Conservation (phyloP, 495 filamentous ascomycete species). For the Neurospora africana region DNA sequence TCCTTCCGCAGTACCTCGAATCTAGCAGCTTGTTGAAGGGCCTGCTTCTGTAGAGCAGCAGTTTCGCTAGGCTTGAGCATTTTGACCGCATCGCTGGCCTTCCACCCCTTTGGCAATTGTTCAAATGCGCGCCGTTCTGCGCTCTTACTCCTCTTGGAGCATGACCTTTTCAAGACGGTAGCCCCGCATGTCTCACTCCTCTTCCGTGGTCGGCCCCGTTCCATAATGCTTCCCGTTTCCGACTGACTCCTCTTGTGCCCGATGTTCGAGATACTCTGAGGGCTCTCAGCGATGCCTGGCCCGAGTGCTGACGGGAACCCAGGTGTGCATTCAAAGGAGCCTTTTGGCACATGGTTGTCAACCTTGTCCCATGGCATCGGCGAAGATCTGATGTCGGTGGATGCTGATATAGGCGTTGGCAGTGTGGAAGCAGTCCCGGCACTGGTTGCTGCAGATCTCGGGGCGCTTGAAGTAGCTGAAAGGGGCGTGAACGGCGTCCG, state of each 20-base stretch:
- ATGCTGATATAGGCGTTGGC: slow-evolving; percentile 37
- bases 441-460: slow-evolving; percentile 31
- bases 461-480: slow-evolving; percentile 28
- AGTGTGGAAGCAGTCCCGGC: slow-evolving; percentile 32
- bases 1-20: slow-evolving; percentile 59
- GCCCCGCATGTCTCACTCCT: slow-evolving; percentile 25
- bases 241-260: slow-evolving; percentile 40
- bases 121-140: slow-evolving; percentile 42
- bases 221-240: slow-evolving; percentile 48
- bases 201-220: slow-evolving; percentile 47
- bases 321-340: slow-evolving; percentile 7
- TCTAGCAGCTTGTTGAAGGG: slow-evolving; percentile 49
- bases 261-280: slow-evolving; percentile 9
- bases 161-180: slow-evolving; percentile 21
- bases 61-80: slow-evolving; percentile 42
- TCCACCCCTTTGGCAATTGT: slow-evolving; percentile 47
- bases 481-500: slow-evolving; percentile 35
- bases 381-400: slow-evolving; percentile 29
- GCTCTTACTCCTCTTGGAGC: slow-evolving; percentile 30
- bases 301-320: slow-evolving; percentile 20
- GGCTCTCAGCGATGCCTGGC: slow-evolving; percentile 23
- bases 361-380: slow-evolving; percentile 37
- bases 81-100: slow-evolving; percentile 37
- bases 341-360: slow-evolving; percentile 5
- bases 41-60: slow-evolving; percentile 47